These are phyloP conservation scores for Dysphania ambrosioides DNA, from an alignment of 148 eudicot species.

Conservation along the genomic window DNA sequence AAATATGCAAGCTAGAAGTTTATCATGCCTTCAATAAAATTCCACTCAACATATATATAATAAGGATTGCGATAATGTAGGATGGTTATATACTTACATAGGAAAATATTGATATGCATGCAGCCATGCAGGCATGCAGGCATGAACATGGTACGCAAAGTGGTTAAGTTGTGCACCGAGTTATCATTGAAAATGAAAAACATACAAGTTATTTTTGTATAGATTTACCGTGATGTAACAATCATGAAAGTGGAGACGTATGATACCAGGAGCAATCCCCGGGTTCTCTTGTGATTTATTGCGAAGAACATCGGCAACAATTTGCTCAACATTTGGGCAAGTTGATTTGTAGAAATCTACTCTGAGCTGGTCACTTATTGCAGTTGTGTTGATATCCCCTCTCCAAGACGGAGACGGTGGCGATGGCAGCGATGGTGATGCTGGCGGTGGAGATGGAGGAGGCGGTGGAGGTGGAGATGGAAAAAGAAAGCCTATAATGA, in stretches of 20 bases:
- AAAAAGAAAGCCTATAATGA: neutral
- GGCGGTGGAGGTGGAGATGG: neutral
- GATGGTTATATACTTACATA: no score
- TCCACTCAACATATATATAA: no score
- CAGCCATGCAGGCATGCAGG: no score
- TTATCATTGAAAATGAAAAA: no score
- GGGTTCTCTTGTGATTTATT: neutral
- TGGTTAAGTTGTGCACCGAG: no score
- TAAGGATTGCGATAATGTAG: no score
- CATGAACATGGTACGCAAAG: no score
- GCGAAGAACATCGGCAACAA: neutral
- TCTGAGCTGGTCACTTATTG: constrained; percentile 17
- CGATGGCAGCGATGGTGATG: neutral
- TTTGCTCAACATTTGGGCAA: constrained; percentile 25
- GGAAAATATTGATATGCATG: no score
- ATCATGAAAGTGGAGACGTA: constrained; percentile 33
- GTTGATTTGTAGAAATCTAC: constrained; percentile 16
- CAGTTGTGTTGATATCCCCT: constrained; percentile 10
- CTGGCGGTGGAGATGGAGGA: neutral
- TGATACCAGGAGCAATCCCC: constrained; percentile 25
- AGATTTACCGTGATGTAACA: constrained; percentile 22
- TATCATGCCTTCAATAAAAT: no score
- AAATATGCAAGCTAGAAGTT: no score
- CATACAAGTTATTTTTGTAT: neutral
- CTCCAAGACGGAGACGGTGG: neutral